Conservation (phyloP, 345 rosid genomes). For the Murraya koenigii region DNA sequence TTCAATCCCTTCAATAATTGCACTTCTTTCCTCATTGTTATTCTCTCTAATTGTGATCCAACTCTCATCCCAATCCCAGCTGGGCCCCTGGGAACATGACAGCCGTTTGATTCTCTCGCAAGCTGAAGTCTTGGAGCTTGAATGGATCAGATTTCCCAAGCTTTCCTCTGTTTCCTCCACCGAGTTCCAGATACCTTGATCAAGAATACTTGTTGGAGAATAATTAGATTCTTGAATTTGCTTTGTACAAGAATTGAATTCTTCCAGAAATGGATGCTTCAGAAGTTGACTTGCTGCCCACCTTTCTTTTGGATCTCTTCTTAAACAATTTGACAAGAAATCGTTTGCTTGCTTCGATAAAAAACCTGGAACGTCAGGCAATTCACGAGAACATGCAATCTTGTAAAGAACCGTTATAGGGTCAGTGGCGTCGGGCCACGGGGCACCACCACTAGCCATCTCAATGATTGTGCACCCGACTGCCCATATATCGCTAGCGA, state of each 20-base stretch:
- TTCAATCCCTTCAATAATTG: slow-evolving; percentile 22
- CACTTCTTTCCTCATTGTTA: slow-evolving; percentile 15
- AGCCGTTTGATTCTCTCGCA: slow-evolving; percentile 51
- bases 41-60: slow-evolving; percentile 56
- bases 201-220: slow-evolving; percentile 82
- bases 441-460: slow-evolving; percentile 62
- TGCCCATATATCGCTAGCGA: slow-evolving; percentile 61
- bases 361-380: slow-evolving; percentile 45
- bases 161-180: slow-evolving; percentile 37
- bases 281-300: slow-evolving; percentile 52
- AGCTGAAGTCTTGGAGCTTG: slow-evolving; percentile 15
- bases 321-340: slow-evolving; percentile 58
- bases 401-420: slow-evolving; percentile 44
- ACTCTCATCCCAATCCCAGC: slow-evolving; percentile 42
- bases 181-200: slow-evolving; percentile 61
- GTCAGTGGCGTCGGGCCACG: slow-evolving; percentile 39
- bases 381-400: slow-evolving; percentile 43
- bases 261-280: slow-evolving; percentile 44
- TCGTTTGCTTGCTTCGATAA: slow-evolving; percentile 54
- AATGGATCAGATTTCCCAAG: slow-evolving; percentile 23
- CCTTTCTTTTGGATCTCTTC: slow-evolving; percentile 45
- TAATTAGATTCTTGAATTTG: slow-evolving; percentile 29
- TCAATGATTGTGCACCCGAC: slow-evolving; percentile 79
- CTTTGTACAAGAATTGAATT: slow-evolving; percentile 13
- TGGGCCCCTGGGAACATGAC: slow-evolving; percentile 30